Evolutionary conservation across 2,329 filamentous ascomycete species (phyloP), one percentile per base, ranked within the genome.

Genomic region (Arthrobotrys sphaeroides): DNA sequence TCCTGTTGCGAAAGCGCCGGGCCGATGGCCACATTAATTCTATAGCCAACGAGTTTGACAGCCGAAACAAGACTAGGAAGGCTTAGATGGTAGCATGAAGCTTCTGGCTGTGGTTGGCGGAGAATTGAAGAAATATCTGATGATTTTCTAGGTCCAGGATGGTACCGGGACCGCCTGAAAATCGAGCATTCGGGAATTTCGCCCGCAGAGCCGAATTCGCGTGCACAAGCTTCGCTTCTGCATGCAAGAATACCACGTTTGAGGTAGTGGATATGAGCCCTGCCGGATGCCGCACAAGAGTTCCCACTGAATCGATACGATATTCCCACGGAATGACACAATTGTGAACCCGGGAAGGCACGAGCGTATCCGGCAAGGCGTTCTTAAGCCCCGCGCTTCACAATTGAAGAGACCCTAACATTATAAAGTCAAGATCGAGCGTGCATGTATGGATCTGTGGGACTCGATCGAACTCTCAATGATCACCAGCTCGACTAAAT

Each of bases 181-280:
- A 18, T 16, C 42, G 22, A 62, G 24, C n/a, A n/a, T 6, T 67
- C 62, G 62, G 70, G 40, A 74, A 47, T 31, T 20, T 62, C 12
- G 57, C 18, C 70, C 70, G 70, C 47, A 49, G 33, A 74, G 51
- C 70, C 70, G 70, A 62, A 42, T 68, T 62, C 55, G 61, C 47
- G 36, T 55, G 38, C 47, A 16, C 26, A n/a, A 33, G 47, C 38
- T 49, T 65, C 59, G 57, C 59, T 70, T 64, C 67, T 45, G 47
- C 26, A 24, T 24, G 20, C 2, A 18, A n/a, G 22, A 24, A 6
- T 42, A 24, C 22, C 49, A 20, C 45, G 28, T n/a, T n/a, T 13
- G 33, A 28, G 33, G 47, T 10, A 43, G 33, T 13, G n/a, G 40
- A 18, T 43, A 20, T n/a, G 22, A 6, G 10, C 49, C 1, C 28